A percentile compares a stretch with the other conserved stretches of the same genome.
phyloP scores from a whole-genome alignment of 2,329 filamentous ascomycete species.

The Phialophora chinensis region DNA sequence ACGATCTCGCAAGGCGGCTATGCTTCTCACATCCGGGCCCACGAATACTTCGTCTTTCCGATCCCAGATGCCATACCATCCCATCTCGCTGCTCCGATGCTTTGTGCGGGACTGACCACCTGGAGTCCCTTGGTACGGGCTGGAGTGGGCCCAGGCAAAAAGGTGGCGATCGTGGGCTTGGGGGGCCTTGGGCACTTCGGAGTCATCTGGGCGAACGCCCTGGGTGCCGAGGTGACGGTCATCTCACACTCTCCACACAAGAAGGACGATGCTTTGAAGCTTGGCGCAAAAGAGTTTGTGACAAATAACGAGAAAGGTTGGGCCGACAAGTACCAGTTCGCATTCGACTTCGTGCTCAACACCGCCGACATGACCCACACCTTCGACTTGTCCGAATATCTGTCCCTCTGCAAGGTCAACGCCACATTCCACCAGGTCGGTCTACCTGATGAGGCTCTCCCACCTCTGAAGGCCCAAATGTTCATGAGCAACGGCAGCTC shows the following conservation, averaged over 20 bases:
- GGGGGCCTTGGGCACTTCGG: constrained; percentile 76
- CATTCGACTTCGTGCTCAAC: constrained; percentile 72
- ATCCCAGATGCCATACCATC: constrained; percentile 74
- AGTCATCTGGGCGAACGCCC: constrained; percentile 71
- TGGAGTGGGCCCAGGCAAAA: constrained; percentile 70
- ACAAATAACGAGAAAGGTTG: constrained; percentile 63
- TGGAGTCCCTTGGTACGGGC: constrained; percentile 79
- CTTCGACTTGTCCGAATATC: constrained; percentile 61
- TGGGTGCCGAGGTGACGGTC: constrained; percentile 67
- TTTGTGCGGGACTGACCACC: constrained; percentile 82
- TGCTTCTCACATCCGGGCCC: constrained; percentile 70
- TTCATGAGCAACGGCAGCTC: constrained; percentile 75
- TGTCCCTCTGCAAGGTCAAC: constrained; percentile 59
- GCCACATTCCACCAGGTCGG: constrained; percentile 65
- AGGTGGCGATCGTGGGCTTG: constrained; percentile 51
- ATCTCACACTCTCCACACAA: constrained; percentile 66
- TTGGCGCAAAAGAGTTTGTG: constrained; percentile 68
- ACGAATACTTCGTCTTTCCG: constrained; percentile 73
- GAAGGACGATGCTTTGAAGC: constrained; percentile 64
- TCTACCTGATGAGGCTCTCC: constrained; percentile 69
- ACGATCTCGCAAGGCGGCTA: constrained; percentile 72
- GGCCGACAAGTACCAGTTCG: constrained; percentile 60
- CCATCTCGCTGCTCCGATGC: constrained; percentile 49
- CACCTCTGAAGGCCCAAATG: constrained; percentile 73
- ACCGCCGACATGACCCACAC: constrained; percentile 76